Base-by-base conservation (phyloP, 1,284 basidiomycete species). In the Rhodotorula sp. region DNA sequence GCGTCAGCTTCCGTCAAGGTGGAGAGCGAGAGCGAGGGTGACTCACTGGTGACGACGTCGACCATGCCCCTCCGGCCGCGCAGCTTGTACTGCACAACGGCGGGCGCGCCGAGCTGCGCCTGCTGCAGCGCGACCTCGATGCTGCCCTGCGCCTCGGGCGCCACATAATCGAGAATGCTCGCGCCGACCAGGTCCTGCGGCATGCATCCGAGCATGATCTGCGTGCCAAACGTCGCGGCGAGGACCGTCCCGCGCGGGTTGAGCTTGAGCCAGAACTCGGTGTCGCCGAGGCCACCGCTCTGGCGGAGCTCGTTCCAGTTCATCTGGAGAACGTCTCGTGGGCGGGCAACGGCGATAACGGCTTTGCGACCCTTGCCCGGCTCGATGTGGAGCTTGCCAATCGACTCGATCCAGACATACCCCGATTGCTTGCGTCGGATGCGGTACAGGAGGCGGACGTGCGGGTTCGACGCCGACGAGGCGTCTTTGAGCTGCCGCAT, bases 401-500 rank as follows among this genome's bases (percentile, higher is more conserved):
- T 85, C 67, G 88, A 90, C 79, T 95, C 92, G 37, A 96, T 84
- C 93, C 93, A 96, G 36, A 92, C 85, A 81, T 90, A 94, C 6
- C 84, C 82, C 4, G 86, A 87, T 63, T 81, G 79, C 80, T 90
- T 91, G 21, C 87, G 86, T 29, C 85, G 85, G 25, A 90, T 89
- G 13, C 92, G 86, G 82, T 91, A 94, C 44, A 93, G 85, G 22
- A 94, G 83, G 80, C 91, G 88, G 66, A 94, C 90, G 1, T 85
- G 84, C 41, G 77, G 71, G 54, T 81, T 82, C 34, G 69, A 67
- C 10, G 79, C 76, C 27, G 79, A 80, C 66, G 83, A 83, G 74
- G 79, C 79, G 22, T 97, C 94, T 82, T 97, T 97, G 73, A 97
- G 85, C 83, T 96, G 93, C 56, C 95, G 88, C 86, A 92, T 90